Evolutionary conservation across 225 moss, liverwort and hornwort genomes (phyloP), one percentile per base, ranked within the genome.

Genomic region (Lunularia cruciata): DNA sequence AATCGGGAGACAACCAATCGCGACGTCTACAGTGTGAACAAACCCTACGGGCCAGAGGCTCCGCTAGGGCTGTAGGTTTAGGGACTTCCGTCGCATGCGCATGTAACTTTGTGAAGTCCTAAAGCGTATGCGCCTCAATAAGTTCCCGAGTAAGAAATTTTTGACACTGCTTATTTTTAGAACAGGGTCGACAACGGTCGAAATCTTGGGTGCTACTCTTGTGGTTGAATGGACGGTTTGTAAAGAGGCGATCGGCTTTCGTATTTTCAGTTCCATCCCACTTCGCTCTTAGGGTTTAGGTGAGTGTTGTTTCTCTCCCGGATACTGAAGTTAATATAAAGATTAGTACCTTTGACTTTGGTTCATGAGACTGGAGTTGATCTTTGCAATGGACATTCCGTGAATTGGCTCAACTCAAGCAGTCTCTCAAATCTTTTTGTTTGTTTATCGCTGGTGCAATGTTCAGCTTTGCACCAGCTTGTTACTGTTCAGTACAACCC

Each of bases 241-340:
- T 6, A 10, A 23, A 36, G 60, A 22, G 3, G 22, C 23, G 39
- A 16, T 27, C 40, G 40, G 38, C 23, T 45, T 40, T 37, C 10
- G 27, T 6, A 6, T 13, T 40, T 40, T 13, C 13, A 40, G 40
- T 13, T 6, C 13, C 8, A 13, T 6, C 40, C 8, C 40, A 40
- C 13, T 40, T 6, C 16, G 16, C 30, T 2, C 63, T 26, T 30
- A 64, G 63, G 63, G 63, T 64, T 64, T 46, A n/a, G 63, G 20
- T 64, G 46, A 27, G 45, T 63, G 5, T 20, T 45, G 40, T 25
- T 27, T 43, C 63, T 23, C 15, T 27, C 8, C 13, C 8, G 40
- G 13, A 13, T 40, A 6, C 13, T 6, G 13, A 40, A 13, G 40
- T 6, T 27, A 45, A 43, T 63, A 9, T 15, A 5, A 13, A 15